These are phyloP conservation scores for Venturia pyrina DNA, from an alignment of 2,329 filamentous ascomycete species.

Conservation along the genomic window DNA sequence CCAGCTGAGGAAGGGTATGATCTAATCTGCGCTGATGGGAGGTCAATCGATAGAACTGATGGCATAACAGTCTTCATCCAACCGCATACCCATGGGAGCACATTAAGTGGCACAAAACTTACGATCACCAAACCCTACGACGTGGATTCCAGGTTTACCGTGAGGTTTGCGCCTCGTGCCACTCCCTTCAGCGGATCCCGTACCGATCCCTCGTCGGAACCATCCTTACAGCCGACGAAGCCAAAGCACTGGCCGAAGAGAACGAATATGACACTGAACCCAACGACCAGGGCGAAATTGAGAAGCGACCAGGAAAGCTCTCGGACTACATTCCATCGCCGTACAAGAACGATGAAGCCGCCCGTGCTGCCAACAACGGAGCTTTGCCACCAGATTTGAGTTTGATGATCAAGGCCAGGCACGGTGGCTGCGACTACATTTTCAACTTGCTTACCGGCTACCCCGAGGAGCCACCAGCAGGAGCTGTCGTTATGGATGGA, in stretches of 20 bases:
- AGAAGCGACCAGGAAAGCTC: slow-evolving; percentile 97
- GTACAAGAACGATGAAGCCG: slow-evolving; percentile 99
- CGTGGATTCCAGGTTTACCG: slow-evolving; percentile 99
- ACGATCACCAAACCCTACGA: slow-evolving; percentile 90
- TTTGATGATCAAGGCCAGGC: slow-evolving; percentile 93
- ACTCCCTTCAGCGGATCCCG: slow-evolving; percentile 88
- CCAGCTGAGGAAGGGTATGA: slow-evolving; percentile 96
- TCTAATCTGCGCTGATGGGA: slow-evolving; percentile 21
- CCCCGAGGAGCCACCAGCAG: slow-evolving; percentile 89
- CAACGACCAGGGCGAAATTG: slow-evolving; percentile 94
- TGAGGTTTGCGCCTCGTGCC: slow-evolving; percentile 95
- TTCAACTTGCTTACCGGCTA: slow-evolving; percentile 96
- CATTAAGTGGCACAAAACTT: slow-evolving; percentile 83
- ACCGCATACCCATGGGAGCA: slow-evolving; percentile 95
- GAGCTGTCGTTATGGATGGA: slow-evolving; percentile 72
- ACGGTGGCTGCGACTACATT: slow-evolving; percentile 98
- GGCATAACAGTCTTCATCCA: slow-evolving; percentile 65
- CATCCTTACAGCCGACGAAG: slow-evolving; percentile 93
- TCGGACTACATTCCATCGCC: slow-evolving; percentile 92
- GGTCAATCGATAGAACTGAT: slow-evolving; percentile 14
- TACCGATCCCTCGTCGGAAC: slow-evolving; percentile 87
- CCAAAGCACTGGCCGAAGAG: slow-evolving; percentile 93
- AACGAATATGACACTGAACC: slow-evolving; percentile 98
- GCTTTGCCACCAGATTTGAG: slow-evolving; percentile 94
- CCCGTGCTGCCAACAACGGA: slow-evolving; percentile 95